A percentile compares a stretch with the other conserved stretches of the same genome.
These are phyloP conservation scores for Plectosphaerella cucumerina DNA, from an alignment of 2,329 filamentous ascomycete genomes.

Conservation along the genomic window DNA sequence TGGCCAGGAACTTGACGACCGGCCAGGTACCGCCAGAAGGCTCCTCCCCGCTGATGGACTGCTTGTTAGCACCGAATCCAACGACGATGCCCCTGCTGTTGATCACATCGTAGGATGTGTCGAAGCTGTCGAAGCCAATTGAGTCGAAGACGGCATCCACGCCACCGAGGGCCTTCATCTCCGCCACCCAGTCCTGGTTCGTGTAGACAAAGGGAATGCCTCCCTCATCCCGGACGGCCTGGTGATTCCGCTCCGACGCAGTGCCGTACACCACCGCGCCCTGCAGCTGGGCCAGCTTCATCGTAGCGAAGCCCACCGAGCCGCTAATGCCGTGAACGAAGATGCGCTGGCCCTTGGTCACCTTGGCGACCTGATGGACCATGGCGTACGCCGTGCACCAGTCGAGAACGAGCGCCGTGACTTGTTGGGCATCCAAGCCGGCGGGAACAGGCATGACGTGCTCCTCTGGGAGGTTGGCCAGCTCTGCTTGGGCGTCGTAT, in stretches of 20 bases:
- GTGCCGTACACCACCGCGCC: conserved; percentile 46
- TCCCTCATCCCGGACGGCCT: conserved; percentile 28
- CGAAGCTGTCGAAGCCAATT: conserved; percentile 43
- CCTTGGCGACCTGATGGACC: conserved; percentile 29
- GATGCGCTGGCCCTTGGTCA: conserved; percentile 36
- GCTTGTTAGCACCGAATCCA: conserved; percentile 30
- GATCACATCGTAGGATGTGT: conserved; percentile 45
- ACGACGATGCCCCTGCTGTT: conserved; percentile 27
- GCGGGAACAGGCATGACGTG: conserved; percentile 36
- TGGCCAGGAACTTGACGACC: conserved; percentile 25
- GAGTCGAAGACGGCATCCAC: conserved; percentile 43
- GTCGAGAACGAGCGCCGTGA: conserved; percentile 35
- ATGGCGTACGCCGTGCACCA: conserved; percentile 37
- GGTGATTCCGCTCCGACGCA: conserved; percentile 39
- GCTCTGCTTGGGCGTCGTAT: conserved; percentile 37
- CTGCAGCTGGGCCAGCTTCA: conserved; percentile 32
- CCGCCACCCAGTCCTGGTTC: conserved; percentile 43
- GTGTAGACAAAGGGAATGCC: conserved; percentile 39
- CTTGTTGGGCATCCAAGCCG: conserved; percentile 32
- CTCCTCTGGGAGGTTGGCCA: conserved; percentile 40
- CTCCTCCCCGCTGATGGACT: conserved; percentile 21
- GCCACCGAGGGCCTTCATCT: conserved; percentile 39
- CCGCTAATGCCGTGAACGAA: conserved; percentile 47
- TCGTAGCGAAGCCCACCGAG: conserved; percentile 39
- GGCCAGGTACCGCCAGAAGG: conserved; percentile 24